Conservation (phyloP, 2,329 filamentous ascomycete genomes). For the Fusarium chuoi region DNA sequence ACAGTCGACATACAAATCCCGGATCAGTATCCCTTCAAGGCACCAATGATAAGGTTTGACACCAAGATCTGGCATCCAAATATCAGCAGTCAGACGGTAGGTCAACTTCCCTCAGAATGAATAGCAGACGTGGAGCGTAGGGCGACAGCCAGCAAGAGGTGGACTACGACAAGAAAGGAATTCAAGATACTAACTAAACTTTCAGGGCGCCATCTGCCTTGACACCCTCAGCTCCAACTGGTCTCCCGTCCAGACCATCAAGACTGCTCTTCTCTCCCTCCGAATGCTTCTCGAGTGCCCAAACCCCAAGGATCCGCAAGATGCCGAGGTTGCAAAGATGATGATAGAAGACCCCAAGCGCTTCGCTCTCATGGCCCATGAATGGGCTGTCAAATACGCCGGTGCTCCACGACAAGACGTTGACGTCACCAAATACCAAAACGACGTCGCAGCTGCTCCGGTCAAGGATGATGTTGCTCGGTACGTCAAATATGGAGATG, state of each 20-base stretch:
- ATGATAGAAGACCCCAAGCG: slow-evolving; percentile 80
- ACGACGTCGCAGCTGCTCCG: slow-evolving; percentile 57
- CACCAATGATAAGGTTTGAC: slow-evolving; percentile 88
- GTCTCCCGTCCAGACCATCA: slow-evolving; percentile 97
- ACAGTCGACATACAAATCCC: slow-evolving; percentile 88
- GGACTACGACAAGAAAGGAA: not conserved
- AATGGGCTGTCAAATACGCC: slow-evolving; percentile 90
- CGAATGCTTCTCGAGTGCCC: slow-evolving; percentile 93
- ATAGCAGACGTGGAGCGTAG: not conserved
- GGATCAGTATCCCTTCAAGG: slow-evolving; percentile 90
- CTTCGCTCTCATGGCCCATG: slow-evolving; percentile 83
- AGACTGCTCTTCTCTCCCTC: slow-evolving; percentile 91
- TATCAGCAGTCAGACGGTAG: slow-evolving; percentile 90
- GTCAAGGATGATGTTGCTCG: slow-evolving; percentile 36
- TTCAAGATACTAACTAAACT: slow-evolving; percentile 17
- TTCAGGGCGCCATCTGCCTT: slow-evolving; percentile 92
- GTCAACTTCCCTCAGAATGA: slow-evolving; percentile 46
- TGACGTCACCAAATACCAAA: slow-evolving; percentile 57
- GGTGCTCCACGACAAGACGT: slow-evolving; percentile 69
- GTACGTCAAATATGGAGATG: slow-evolving; percentile 39
- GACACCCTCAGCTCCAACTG: slow-evolving; percentile 90
- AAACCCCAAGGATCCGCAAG: slow-evolving; percentile 96
- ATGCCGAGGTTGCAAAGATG: slow-evolving; percentile 94
- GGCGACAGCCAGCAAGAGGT: not conserved
- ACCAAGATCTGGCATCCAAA: slow-evolving; percentile 99